These are phyloP conservation scores for Cyclotella atomus DNA, from an alignment of 108 stramenopile species.

Conservation along the genomic window DNA sequence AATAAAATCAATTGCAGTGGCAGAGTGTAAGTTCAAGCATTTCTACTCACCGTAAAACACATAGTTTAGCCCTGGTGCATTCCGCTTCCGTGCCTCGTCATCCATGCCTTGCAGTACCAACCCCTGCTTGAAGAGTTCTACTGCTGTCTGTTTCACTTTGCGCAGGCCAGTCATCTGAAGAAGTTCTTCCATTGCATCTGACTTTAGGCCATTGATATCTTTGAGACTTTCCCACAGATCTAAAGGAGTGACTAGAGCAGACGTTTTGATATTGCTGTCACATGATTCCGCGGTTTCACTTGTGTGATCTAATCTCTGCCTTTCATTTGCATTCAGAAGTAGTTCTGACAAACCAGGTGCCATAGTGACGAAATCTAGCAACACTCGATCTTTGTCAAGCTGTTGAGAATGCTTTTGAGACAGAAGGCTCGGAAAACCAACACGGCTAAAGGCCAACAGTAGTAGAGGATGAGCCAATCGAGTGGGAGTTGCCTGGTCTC, in stretches of 20 bases:
- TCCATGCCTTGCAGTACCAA: slow-evolving; percentile 31
- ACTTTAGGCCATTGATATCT: slow-evolving; percentile 4
- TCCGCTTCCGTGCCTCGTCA: slow-evolving; percentile 29
- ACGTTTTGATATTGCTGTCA: not conserved
- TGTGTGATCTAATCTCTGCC: not conserved
- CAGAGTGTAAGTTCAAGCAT: not conserved
- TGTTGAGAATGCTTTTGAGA: not conserved
- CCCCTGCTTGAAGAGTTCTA: slow-evolving; percentile 32
- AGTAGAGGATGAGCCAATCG: slow-evolving; percentile 10
- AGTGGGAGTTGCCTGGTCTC: not conserved
- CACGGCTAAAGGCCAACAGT: slow-evolving; percentile 21
- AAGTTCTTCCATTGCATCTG: slow-evolving; percentile 48
- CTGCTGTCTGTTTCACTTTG: slow-evolving; percentile 42
- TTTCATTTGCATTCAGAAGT: slow-evolving; percentile 8
- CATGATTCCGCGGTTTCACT: not conserved
- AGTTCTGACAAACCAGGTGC: slow-evolving; percentile 6
- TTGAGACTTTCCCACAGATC: slow-evolving; percentile 27
- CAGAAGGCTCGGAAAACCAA: slow-evolving; percentile 1
- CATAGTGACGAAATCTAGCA: slow-evolving; percentile 12
- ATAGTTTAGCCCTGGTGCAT: slow-evolving; percentile 33
- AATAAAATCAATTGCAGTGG: not conserved
- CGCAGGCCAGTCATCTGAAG: slow-evolving; percentile 43
- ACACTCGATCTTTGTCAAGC: not conserved
- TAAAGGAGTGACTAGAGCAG: not conserved
- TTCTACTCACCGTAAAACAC: slow-evolving; percentile 36